Evolutionary conservation across 768 basidiomycete species (phyloP), one percentile per base, ranked within the genome.

Genomic region (Tricholoma hemisulphureum): DNA sequence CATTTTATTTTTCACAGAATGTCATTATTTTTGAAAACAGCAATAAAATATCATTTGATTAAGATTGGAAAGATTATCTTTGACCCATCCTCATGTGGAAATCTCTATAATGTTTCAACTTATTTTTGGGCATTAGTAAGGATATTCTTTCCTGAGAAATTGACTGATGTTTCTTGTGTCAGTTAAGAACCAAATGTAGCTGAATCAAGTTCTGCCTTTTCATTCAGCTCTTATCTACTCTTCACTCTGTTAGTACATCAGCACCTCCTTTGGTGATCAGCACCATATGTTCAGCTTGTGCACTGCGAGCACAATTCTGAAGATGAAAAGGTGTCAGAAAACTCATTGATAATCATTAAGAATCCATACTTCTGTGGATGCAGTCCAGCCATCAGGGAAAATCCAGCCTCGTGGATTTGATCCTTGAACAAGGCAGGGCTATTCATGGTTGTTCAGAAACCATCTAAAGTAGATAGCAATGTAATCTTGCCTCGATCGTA

Each of bases 331-430:
- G 9, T 2, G 9, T 21, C 39, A 35, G 51, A 49, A 48, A 14
- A 46, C 20, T 50, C 48, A 24, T 3, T 23, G 23, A 16, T 23
- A 16, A 16, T 10, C 13, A 28, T 9, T 16, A 31, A 24, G 29
- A 18, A 43, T 41, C 28, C 83, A 54, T 66, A 86, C 94, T 77
- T 90, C 86, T 0, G 93, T 94, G 0, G 90, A 89, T n/a, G 89
- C 86, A 2, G 93, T 94, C 95, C 95, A 96, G 23, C 91, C 92
- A 67, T 96, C 95, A 2, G 91, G 91, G 70, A 91, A 95, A 57
- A 92, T 83, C 83, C 87, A 88, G 2, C 84, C 83, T 23, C 73
- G 68, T 0, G 91, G 78, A 56, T 89, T 78, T 5, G 74, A 70
- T 10, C 93, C 93, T 73, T 93, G 89, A 11, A 95, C 80, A 29